Evolutionary conservation across 768 basidiomycete species (phyloP), one percentile per base, ranked within the genome.

Genomic region (Pulveroboletus frians): DNA sequence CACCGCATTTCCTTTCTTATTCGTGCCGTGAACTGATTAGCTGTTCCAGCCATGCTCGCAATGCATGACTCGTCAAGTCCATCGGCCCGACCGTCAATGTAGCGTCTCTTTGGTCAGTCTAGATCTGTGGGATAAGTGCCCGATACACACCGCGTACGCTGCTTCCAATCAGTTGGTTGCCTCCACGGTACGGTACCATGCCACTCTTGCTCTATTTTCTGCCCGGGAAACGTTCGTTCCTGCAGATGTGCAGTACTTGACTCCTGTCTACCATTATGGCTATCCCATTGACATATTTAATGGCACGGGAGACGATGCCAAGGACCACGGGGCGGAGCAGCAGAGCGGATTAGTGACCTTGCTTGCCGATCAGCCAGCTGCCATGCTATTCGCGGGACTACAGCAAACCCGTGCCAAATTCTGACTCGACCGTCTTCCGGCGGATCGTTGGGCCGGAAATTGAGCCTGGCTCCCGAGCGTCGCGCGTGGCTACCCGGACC

Each of bases 61-160:
- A 81, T 3, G 80, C 90, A 1, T 77, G 79, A 2, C 86, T 86
- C 3, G 78, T 88, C 54, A 75, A 81, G 57, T 79, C 80, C 47
- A 88, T 95, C 69, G 85, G 86, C 61, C 62, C 78, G 3, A 70
- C 66, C 9, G 76, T 92, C 59, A 50, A 73, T 0, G 81, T 89
- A 23, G 86, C 75, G 72, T 52, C 63, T 88, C 9, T 90, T 84
- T 60, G 79, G 85, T 59, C 91, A 51, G 78, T 84, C 3, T 92
- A 84, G 82, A 61, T 92, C 15, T 88, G 83, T 58, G 85, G 85
- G 47, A 85, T 88, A 65, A 46, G 81, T 69, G 20, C 15, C 31
- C 20, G 26, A 42, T 45, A 5, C 27, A 4, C 17, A 18, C 45
- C 32, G 14, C 21, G 3, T 18, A 3, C 26, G 38, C 5, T 34